phyloP scores from a whole-genome alignment of 2,329 filamentous ascomycete species.

The Fusarium musae region DNA sequence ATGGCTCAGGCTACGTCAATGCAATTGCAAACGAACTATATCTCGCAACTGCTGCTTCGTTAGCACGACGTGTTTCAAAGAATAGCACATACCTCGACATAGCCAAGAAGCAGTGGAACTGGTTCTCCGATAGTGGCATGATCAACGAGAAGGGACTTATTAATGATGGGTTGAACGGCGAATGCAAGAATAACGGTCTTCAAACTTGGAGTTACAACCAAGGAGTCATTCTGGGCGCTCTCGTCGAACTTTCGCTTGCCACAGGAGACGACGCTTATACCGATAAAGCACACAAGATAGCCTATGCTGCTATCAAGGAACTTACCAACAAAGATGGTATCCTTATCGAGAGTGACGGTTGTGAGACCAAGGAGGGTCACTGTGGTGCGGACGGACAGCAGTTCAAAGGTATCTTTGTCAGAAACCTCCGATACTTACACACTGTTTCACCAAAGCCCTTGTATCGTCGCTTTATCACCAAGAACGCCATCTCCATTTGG shows the following conservation, averaged over 20 bases:
- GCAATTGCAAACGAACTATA: conserved; percentile 70
- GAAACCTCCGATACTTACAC: conserved; percentile 71
- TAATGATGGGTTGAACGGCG: conserved; percentile 62
- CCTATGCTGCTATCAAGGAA: conserved; percentile 61
- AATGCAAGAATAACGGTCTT: conserved; percentile 63
- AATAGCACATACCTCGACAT: conserved; percentile 58
- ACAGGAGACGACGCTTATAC: conserved; percentile 57
- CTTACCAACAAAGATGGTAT: conserved; percentile 59
- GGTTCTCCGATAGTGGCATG: conserved; percentile 63
- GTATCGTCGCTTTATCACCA: conserved; percentile 66
- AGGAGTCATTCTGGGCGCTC: conserved; percentile 65
- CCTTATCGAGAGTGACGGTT: conserved; percentile 53
- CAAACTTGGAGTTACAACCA: conserved; percentile 68
- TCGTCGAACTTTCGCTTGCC: conserved; percentile 62
- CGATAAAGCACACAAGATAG: conserved; percentile 58
- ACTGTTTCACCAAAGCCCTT: conserved; percentile 58
- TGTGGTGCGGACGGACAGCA: conserved; percentile 65
- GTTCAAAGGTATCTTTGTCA: conserved; percentile 78
- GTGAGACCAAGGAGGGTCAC: conserved; percentile 48
- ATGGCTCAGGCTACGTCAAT: conserved; percentile 55
- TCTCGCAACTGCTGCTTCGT: conserved; percentile 62
- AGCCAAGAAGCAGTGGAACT: conserved; percentile 63
- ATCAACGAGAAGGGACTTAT: conserved; percentile 62
- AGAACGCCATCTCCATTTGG: conserved; percentile 76
- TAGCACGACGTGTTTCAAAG: conserved; percentile 60